Percentiles rank a stretch among this genome's conserved stretches.
Evolutionary conservation across 2,329 filamentous ascomycete species (phyloP).

Genomic region (Curvularia hawaiiensis): DNA sequence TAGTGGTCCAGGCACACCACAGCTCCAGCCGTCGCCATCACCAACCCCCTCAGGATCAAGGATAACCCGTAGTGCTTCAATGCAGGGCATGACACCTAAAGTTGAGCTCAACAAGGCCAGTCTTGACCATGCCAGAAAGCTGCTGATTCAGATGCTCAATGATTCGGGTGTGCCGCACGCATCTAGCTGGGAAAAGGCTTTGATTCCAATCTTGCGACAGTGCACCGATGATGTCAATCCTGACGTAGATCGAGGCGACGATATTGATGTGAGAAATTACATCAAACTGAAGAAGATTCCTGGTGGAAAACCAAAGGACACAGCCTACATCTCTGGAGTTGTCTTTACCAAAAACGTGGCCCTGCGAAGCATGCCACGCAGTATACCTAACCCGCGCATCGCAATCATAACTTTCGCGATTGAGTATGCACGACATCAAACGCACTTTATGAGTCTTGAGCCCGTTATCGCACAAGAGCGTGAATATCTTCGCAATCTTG

Average conservation of each 20-base stretch:
- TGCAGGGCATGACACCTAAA: conserved; percentile 77
- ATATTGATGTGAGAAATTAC: conserved; percentile 97
- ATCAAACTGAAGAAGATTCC: conserved; percentile 97
- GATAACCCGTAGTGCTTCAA: conserved; percentile 76
- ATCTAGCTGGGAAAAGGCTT: conserved; percentile 83
- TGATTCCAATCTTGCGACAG: conserved; percentile 86
- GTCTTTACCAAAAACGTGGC: conserved; percentile 98
- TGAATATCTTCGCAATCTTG: conserved; percentile 89
- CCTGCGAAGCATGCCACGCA: conserved; percentile 92
- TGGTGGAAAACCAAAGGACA: conserved; percentile 86
- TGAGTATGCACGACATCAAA: conserved; percentile 90
- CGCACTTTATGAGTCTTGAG: conserved; percentile 97
- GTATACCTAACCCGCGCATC: conserved; percentile 82
- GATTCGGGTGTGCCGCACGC: conserved; percentile 76
- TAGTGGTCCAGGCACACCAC: conserved; percentile 25
- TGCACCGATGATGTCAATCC: conserved; percentile 95
- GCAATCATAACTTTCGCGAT: conserved; percentile 93
- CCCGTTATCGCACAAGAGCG: conserved; percentile 96
- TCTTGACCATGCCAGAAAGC: conserved; percentile 81
- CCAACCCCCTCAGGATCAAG: conserved; percentile 43
- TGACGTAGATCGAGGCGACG: conserved; percentile 86
- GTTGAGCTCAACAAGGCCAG: conserved; percentile 87
- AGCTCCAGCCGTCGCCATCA: conserved; percentile 32
- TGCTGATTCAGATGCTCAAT: conserved; percentile 81
- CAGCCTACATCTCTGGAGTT: conserved; percentile 93